Conservation (phyloP, 2,329 filamentous ascomycete genomes). For the Botrytis sinoallii region DNA sequence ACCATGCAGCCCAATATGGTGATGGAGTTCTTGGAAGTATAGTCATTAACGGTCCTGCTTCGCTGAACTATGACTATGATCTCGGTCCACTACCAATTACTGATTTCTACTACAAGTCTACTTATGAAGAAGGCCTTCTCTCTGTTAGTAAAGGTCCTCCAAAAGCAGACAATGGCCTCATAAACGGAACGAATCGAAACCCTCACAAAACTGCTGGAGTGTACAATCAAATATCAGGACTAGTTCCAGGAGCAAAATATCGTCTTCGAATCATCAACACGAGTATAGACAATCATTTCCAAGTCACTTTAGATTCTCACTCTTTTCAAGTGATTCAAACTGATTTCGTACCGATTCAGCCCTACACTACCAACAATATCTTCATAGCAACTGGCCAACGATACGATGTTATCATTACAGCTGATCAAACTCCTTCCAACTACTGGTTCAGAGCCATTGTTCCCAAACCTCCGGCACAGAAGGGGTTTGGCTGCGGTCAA, state of each 20-base stretch:
- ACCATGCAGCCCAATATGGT: not conserved
- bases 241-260: not conserved
- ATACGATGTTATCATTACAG: not conserved
- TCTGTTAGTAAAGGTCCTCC: not conserved
- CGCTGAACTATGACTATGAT: not conserved
- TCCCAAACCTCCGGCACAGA: not conserved
- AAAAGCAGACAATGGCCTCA: not conserved
- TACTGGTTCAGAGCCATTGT: not conserved
- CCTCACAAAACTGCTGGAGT: not conserved
- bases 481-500: not conserved
- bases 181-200: not conserved
- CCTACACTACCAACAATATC: not conserved
- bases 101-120: not conserved
- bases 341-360: not conserved
- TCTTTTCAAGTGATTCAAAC: not conserved
- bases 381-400: not conserved
- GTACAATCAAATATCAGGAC: not conserved
- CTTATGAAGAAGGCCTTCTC: not conserved
- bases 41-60: not conserved
- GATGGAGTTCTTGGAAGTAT: not conserved
- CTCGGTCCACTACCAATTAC: not conserved
- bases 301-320: not conserved
- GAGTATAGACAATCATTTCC: not conserved
- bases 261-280: not conserved
- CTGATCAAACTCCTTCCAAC: not conserved